These are phyloP conservation scores for Pseudonectria foliicola DNA, from an alignment of 2,329 filamentous ascomycete genomes.

Conservation along the genomic window DNA sequence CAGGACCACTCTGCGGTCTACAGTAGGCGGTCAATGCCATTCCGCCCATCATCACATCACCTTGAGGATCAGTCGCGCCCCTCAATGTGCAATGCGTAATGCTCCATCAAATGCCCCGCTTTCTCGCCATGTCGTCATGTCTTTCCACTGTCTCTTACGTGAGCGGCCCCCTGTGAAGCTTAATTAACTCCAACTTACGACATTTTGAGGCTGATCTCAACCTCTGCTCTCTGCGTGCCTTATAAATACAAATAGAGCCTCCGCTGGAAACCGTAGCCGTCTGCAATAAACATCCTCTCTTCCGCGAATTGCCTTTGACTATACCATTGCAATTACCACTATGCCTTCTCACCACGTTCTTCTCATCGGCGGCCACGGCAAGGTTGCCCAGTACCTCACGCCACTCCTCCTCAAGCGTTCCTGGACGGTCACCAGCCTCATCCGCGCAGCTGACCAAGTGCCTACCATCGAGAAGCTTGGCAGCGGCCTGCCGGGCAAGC, in stretches of 20 bases:
- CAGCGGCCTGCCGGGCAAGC: slow-evolving; percentile 50
- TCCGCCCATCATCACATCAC: too few relatives aligned
- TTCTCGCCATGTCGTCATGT: slow-evolving; percentile 9
- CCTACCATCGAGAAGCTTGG: slow-evolving; percentile 56
- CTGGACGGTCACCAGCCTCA: slow-evolving; percentile 72
- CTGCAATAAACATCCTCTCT: too few relatives aligned
- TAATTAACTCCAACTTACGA: not conserved
- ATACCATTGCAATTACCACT: slow-evolving; percentile 2
- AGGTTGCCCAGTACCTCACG: slow-evolving; percentile 67
- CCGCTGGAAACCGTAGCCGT: too few relatives aligned
- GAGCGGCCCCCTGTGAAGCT: slow-evolving; percentile 2
- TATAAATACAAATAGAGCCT: too few relatives aligned
- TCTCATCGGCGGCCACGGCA: slow-evolving; percentile 75
- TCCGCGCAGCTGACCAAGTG: slow-evolving; percentile 65
- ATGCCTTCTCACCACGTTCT: slow-evolving; percentile 49
- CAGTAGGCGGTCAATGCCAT: too few relatives aligned
- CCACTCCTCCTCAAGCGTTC: slow-evolving; percentile 65
- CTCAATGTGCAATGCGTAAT: too few relatives aligned
- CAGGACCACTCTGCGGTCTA: too few relatives aligned
- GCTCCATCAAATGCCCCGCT: slow-evolving; percentile 4
- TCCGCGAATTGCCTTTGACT: too few relatives aligned
- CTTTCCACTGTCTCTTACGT: slow-evolving; percentile 4
- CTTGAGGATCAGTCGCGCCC: too few relatives aligned
- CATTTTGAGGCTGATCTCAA: too few relatives aligned
- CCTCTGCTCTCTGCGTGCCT: not conserved